Conservation (phyloP, 2,329 filamentous ascomycete species). For the Penicillium capsulatum region DNA sequence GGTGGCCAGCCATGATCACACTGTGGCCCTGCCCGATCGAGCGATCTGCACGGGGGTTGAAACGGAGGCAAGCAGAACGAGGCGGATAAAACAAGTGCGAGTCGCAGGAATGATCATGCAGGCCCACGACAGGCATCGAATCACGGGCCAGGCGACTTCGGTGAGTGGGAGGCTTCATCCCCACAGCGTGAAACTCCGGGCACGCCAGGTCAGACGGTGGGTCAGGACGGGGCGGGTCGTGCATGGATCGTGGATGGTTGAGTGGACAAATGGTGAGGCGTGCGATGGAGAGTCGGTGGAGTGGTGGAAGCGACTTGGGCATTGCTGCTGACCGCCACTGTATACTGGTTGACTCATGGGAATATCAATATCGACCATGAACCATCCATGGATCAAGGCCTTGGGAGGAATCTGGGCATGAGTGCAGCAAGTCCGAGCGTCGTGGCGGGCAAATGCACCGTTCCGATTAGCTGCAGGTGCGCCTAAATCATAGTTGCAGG, state of each 20-base stretch:
- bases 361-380: too few relatives aligned
- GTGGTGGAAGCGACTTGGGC: constrained; percentile 6
- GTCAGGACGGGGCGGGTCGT: constrained; percentile 3
- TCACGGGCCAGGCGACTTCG: constrained; percentile 11
- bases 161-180: constrained; percentile 1
- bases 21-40: constrained; percentile 10
- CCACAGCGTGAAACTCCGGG: too few relatives aligned
- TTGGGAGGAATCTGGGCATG: constrained; percentile 9
- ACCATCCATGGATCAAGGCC: too few relatives aligned
- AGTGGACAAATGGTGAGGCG: constrained; percentile 12
- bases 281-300: constrained; percentile 5
- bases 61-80: neutral
- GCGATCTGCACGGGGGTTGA: constrained; percentile 16
- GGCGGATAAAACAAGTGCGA: neutral
- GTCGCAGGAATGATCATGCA: neutral
- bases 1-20: constrained; percentile 4
- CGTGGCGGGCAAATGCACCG: neutral
- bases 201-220: constrained; percentile 18
- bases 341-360: neutral
- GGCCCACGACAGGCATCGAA: constrained; percentile 1
- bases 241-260: constrained; percentile 7
- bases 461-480: constrained; percentile 9
- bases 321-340: constrained; percentile 23
- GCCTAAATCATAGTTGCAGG: neutral
- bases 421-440: constrained; percentile 4